Base-by-base conservation (phyloP, 2,329 filamentous ascomycete species). In the Venturia carpophila region DNA sequence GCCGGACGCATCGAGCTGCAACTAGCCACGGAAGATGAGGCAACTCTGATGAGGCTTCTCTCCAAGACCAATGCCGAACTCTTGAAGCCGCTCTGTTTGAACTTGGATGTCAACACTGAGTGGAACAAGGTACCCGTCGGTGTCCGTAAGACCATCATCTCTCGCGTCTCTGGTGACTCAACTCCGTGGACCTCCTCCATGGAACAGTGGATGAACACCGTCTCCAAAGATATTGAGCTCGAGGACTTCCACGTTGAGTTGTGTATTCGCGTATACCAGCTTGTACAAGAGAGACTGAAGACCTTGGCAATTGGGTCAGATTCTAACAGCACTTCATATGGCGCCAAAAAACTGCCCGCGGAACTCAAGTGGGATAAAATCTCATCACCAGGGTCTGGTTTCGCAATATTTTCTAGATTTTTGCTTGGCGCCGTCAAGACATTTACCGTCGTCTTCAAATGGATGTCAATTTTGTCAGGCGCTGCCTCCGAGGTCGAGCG, bases 401-500 rank as follows among this genome's bases (percentile, higher is more conserved):
- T 61, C n/a, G 7, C 60, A 13, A 5, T 58, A 1, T 34, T 37
- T 34, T 58, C 52, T 15, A 13, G 27, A 9, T 58, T 58, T 19
- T 21, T 58, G 21, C 52, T 58, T 3, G 52, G 30, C 24, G 21
- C 21, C 19, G 52, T 21, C 27, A 58, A 11, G 9, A 37, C 30
- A 13, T 42, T 45, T 3, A 39, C 27, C 19, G 39, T 45, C n/a
- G 5, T 45, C 21, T 42, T 61, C 37, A 61, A 61, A 27, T 61
- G 60, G 60, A 15, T 61, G 21, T 34, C 60, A 13, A 61, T 61
- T 41, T 21, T 61, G 7, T 42, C 60, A 21, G 60, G 60, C 6
- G 60, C 60, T 41, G 60, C 60, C 11, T 61, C 60, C 15, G 60
- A 61, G 21, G 60, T 61, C 13, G 60, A 61, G 60, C 34, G 60